Conservation (phyloP, 441 rosid species). For the Adansonia madagascariensis region DNA sequence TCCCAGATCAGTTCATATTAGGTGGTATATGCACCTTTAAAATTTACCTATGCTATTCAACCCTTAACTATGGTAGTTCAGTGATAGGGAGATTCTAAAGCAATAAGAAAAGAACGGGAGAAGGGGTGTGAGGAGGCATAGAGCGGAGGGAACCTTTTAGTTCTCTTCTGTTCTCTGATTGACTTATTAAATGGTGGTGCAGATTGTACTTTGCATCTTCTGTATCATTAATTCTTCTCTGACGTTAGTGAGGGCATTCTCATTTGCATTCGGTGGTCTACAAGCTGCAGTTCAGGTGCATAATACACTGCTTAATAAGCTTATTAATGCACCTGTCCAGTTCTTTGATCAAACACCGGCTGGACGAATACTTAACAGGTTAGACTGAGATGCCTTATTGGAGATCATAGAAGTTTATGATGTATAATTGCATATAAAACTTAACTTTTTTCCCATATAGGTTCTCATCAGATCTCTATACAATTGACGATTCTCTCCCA, state of each 20-base stretch:
- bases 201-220: constrained; percentile 83
- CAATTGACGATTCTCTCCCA: constrained; percentile 98
- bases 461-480: constrained; percentile 96
- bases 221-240: constrained; percentile 69
- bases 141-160: constrained; percentile 13
- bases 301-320: constrained; percentile 63
- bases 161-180: constrained; percentile 12
- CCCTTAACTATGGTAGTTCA: background rate
- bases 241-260: constrained; percentile 91
- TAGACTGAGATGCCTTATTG: constrained; percentile 32
- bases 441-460: constrained; percentile 44
- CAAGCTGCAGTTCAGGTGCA: constrained; percentile 84
- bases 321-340: constrained; percentile 77
- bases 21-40: background rate
- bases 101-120: background rate
- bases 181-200: constrained; percentile 39
- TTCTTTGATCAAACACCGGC: constrained; percentile 97
- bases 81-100: background rate
- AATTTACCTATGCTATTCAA: background rate
- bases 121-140: background rate
- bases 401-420: constrained; percentile 20
- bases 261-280: constrained; percentile 94
- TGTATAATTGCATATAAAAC: constrained; percentile 22
- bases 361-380: constrained; percentile 99
- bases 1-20: background rate